These are phyloP conservation scores for Ogataea trehalophila DNA, from an alignment of 805 yeast genomes.

Conservation along the genomic window DNA sequence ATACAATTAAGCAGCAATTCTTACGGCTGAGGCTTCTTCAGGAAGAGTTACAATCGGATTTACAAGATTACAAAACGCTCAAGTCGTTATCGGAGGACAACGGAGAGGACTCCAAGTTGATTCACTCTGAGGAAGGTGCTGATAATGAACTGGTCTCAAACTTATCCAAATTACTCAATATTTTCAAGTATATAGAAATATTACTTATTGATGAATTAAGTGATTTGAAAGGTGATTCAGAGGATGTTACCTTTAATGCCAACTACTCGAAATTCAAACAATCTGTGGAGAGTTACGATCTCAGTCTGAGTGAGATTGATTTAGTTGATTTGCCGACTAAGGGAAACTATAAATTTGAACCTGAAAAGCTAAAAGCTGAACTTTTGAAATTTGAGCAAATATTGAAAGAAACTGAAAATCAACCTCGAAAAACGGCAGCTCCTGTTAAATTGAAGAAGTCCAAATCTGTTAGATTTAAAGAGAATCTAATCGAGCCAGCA, in stretches of 20 bases:
- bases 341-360: neutral
- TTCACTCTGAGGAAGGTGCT: neutral
- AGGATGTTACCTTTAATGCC: neutral
- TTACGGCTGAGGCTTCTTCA: slow-evolving; percentile 13
- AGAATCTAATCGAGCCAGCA: slow-evolving; percentile 17
- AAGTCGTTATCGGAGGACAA: slow-evolving; percentile 4
- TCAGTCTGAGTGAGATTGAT: neutral
- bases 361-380: neutral
- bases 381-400: no score
- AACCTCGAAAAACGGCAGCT: neutral
- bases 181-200: slow-evolving; percentile 13
- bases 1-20: slow-evolving; percentile 14
- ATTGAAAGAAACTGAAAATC: neutral
- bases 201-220: slow-evolving; percentile 13
- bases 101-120: neutral
- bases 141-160: slow-evolving; percentile 12
- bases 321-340: neutral
- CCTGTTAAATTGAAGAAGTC: slow-evolving; percentile 12
- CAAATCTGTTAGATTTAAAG: slow-evolving; percentile 24
- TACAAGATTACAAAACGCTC: slow-evolving; percentile 15
- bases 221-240: neutral
- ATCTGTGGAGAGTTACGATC: neutral
- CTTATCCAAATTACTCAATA: slow-evolving; percentile 8
- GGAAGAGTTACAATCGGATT: slow-evolving; percentile 12
- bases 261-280: neutral